These are phyloP conservation scores for Ceraceosorus guamensis DNA, from an alignment of 1,284 basidiomycete species.

Conservation along the genomic window DNA sequence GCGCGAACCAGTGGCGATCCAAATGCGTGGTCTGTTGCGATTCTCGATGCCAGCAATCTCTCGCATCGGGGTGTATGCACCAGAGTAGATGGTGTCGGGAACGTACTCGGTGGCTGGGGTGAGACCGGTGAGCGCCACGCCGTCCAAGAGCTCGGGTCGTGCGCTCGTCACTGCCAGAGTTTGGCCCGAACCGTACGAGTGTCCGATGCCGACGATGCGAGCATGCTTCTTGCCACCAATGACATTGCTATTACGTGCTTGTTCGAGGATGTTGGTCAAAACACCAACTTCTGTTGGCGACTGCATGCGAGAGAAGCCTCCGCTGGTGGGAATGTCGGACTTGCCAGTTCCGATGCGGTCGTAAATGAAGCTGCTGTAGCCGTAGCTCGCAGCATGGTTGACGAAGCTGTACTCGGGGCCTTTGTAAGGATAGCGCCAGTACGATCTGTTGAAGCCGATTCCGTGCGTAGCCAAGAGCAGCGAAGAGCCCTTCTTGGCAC, in stretches of 20 bases:
- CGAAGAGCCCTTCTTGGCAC: slow-evolving; percentile 21
- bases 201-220: slow-evolving; percentile 13
- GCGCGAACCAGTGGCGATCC: too few species aligned
- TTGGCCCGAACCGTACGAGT: slow-evolving; percentile 18
- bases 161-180: slow-evolving; percentile 1
- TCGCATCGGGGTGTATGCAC: too few species aligned
- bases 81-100: too few species aligned
- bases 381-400: background rate
- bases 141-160: slow-evolving; percentile 13
- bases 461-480: slow-evolving; percentile 42
- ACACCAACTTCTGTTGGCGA: slow-evolving; percentile 14
- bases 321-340: slow-evolving; percentile 10
- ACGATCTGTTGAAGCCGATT: slow-evolving; percentile 13
- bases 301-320: slow-evolving; percentile 13
- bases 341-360: slow-evolving; percentile 14
- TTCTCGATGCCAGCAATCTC: too few species aligned
- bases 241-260: slow-evolving; percentile 8
- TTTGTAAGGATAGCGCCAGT: slow-evolving; percentile 6
- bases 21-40: too few species aligned
- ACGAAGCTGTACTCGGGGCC: slow-evolving; percentile 5
- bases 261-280: slow-evolving; percentile 7
- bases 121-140: slow-evolving; percentile 8
- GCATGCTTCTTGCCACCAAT: slow-evolving; percentile 11
- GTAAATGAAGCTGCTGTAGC: slow-evolving; percentile 16
- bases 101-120: too few species aligned